A percentile compares a stretch with the other conserved stretches of the same genome.
Conservation (phyloP, 2,329 filamentous ascomycete genomes). For the Rhexocercosporidium sp. region DNA sequence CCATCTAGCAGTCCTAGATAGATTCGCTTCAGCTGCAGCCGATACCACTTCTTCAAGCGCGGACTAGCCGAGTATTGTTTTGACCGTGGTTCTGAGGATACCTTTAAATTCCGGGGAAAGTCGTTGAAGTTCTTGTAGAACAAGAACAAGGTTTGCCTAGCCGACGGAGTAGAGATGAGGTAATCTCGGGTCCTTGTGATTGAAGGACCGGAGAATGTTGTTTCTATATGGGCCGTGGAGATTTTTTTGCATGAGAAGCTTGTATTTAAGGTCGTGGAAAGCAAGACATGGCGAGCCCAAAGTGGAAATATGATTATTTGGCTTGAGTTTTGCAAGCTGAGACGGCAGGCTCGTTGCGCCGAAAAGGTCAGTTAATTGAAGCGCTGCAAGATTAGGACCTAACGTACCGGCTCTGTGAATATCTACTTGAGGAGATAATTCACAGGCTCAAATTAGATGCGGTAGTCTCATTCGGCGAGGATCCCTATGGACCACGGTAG, state of each 20-base stretch:
- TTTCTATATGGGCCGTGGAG: conserved; percentile 7
- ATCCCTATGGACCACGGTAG: neutral
- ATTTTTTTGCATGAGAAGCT: conserved; percentile 22
- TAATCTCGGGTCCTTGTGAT: conserved; percentile 26
- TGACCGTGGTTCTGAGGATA: neutral
- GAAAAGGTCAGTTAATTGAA: conserved; percentile 11
- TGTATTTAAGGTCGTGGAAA: conserved; percentile 16
- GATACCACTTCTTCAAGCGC: conserved; percentile 19
- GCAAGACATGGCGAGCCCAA: conserved; percentile 2
- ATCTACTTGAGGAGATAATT: neutral
- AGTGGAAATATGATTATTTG: conserved; percentile 6
- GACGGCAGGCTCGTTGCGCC: conserved; percentile 15
- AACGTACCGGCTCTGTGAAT: neutral
- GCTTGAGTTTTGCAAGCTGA: conserved; percentile 16
- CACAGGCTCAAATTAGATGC: neutral
- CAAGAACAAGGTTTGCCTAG: conserved; percentile 14
- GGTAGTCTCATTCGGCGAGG: neutral
- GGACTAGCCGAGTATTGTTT: conserved; percentile 19
- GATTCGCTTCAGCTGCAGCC: conserved; percentile 9
- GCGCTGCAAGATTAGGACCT: neutral
- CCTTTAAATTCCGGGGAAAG: neutral
- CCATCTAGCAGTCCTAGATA: neutral
- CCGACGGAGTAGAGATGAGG: neutral
- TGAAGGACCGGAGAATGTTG: neutral
- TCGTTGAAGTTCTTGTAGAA: conserved; percentile 13